Evolutionary conservation across 2,329 filamentous ascomycete genomes (phyloP), one percentile per base, ranked within the genome.

Genomic region (Alternaria gansuensis): DNA sequence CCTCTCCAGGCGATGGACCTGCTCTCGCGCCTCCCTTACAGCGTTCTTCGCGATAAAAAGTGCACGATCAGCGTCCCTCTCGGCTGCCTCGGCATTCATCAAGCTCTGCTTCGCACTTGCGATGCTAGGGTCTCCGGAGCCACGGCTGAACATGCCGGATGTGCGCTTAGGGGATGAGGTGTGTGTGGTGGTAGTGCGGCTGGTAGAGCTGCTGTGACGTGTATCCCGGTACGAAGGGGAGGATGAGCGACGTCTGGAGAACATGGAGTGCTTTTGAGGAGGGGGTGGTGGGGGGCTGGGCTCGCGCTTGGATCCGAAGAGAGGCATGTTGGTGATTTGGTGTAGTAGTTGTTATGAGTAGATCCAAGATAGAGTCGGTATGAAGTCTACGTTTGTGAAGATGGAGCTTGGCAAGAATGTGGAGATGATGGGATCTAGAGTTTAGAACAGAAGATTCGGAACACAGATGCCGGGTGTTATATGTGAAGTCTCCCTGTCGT

Each of bases 31-130:
- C 64, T 89, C 86, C 26, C 83, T 81, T 0, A 90, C 88, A 2
- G 84, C 84, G 31, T 81, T 69, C 52, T 85, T 81, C 0, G 88
- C 87, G 8, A 84, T 81, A 9, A 83, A 80, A 13, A 90, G 75
- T 0, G 88, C 89, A 2, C 84, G 81, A 66, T 90, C 88, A 0
- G 88, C 89, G 17, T 90, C 87, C 6, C 80, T 77, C 77, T 91
- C 88, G 0, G 88, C 87, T 0, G 78, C 72, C 77, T 91, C 88
- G 28, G 89, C 89, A 44, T 78, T 77, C 65, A 87, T 79, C 21
- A 91, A 84, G 33, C 85, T 83, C 75, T 90, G 85, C 4, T 85
- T 81, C 0, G 88, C 88, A 23, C 83, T 80, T 1, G 83, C 68
- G 69, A 91, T 90, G 63, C 81, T 84, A 0, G 87, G 85, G 75